Evolutionary conservation across 306 rosid species (phyloP), one percentile per base, ranked within the genome.

Genomic region (Senna siamea): DNA sequence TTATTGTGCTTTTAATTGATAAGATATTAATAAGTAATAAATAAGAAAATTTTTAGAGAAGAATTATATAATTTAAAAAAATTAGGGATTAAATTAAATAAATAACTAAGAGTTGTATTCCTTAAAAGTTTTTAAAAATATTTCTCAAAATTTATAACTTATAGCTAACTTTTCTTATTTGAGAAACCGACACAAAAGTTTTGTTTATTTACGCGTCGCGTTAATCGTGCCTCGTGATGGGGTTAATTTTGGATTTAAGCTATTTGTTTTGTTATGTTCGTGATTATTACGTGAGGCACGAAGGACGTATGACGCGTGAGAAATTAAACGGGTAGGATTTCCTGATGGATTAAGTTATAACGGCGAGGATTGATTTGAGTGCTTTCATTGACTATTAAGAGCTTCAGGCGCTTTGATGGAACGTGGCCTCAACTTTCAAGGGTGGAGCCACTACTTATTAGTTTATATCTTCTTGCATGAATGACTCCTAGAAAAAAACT

Each of bases 171-270:
- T 76, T 76, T 63, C 14, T 7, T 75, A 1, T 6, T 10, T 11
- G 38, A 19, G 1, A 0, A n/a, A 9, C 26, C 0, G 7, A 52
- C 55, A 18, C 51, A 1, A 32, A 17, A 34, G 26, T 48, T 64
- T 18, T 5, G 37, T 11, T 50, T 69, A 82, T 73, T 76, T 76
- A 76, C 78, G 66, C 23, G 60, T 18, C 44, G 80, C 90, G 88
- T 76, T 41, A 74, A 89, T 85, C 63, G 58, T 82, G 92, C 85
- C 81, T 26, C 80, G 66, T 75, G 40, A 75, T 76, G 67, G 32
- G 85, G 48, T 41, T 48, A 28, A 47, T 28, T 62, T 46, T 62
- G 65, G 76, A 74, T 69, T 6, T 18, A 19, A 57, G 78, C 65
- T 5, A 22, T 52, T 46, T 40, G 66, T 52, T 10, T 50, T 64